phyloP scores from a whole-genome alignment of 352 stramenopile genomes.

The Phytophthora brassicae region DNA sequence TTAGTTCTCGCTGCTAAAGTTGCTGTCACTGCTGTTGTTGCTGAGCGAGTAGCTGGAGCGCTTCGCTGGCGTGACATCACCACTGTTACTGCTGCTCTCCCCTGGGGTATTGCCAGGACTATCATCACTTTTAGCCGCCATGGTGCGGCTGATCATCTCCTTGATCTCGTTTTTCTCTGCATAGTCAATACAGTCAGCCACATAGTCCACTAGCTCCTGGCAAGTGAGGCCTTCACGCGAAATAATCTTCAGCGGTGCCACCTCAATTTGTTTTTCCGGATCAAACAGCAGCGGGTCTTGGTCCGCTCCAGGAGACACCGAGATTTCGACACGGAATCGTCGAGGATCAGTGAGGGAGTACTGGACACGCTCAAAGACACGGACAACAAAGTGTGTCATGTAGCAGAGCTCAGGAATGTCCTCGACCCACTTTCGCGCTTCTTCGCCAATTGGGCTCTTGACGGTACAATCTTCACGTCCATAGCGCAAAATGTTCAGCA shows the following conservation, averaged over 20 bases:
- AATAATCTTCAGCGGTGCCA: slow-evolving; percentile 82
- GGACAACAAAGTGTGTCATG: slow-evolving; percentile 99
- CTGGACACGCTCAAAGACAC: slow-evolving; percentile 96
- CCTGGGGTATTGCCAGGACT: slow-evolving; percentile 27
- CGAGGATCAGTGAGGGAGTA: slow-evolving; percentile 64
- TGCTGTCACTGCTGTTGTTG: slow-evolving; percentile 60
- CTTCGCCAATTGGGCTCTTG: slow-evolving; percentile 58
- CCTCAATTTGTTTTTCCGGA: slow-evolving; percentile 59
- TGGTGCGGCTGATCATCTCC: slow-evolving; percentile 26
- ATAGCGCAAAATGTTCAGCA: slow-evolving; percentile 98
- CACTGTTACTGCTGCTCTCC: slow-evolving; percentile 28
- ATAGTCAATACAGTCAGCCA: slow-evolving; percentile 73
- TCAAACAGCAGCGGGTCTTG: slow-evolving; percentile 69
- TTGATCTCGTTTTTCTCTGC: slow-evolving; percentile 66
- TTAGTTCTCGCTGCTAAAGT: slow-evolving; percentile 40
- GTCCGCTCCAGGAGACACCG: slow-evolving; percentile 77
- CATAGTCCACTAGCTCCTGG: slow-evolving; percentile 86
- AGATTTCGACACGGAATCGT: slow-evolving; percentile 85
- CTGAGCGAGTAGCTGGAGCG: slow-evolving; percentile 57
- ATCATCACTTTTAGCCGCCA: slow-evolving; percentile 31
- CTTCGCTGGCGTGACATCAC: slow-evolving; percentile 45
- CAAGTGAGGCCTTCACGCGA: slow-evolving; percentile 80
- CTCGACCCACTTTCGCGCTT: slow-evolving; percentile 84
- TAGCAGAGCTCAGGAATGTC: slow-evolving; percentile 98
- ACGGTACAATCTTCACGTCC: slow-evolving; percentile 62